Evolutionary conservation across 139 green algal species (phyloP).

Genomic region (Diplosphaera chodatii): DNA sequence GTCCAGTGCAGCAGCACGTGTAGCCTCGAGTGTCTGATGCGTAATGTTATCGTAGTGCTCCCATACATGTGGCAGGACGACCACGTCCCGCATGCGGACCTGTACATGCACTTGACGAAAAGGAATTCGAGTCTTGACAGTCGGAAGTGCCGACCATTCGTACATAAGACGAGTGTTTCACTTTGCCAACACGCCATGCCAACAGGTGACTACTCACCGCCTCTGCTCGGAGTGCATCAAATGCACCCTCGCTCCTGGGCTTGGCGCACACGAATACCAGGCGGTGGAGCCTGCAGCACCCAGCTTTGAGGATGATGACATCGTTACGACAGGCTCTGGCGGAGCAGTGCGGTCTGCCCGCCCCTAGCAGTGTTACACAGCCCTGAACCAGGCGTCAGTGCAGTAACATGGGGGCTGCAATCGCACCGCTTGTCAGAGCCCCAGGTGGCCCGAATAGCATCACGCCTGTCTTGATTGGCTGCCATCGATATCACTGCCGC

Average conservation of each 20-base stretch:
- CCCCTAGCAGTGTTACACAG: no score
- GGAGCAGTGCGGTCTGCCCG: no score
- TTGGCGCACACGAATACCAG: conserved; percentile 31
- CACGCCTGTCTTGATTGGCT: not conserved
- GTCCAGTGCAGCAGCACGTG: conserved; percentile 22
- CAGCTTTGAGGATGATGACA: no score
- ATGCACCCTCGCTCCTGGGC: conserved; percentile 10
- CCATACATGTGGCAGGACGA: conserved; percentile 21
- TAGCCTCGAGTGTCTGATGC: conserved; percentile 36
- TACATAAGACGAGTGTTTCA: no score
- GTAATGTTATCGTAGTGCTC: conserved; percentile 45
- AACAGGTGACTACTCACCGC: no score
- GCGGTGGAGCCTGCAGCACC: not conserved
- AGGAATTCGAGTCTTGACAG: no score
- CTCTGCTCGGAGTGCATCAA: conserved; percentile 23
- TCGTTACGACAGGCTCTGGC: no score
- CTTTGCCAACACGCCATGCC: no score
- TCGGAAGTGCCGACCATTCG: no score
- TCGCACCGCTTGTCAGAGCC: conserved; percentile 10
- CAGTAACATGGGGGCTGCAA: no score
- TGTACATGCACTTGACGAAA: no score
- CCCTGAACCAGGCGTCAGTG: no score
- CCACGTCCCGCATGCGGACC: conserved; percentile 25
- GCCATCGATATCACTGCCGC: not conserved
- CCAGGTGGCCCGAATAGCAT: conserved; percentile 33